Evolutionary conservation across 306 rosid genomes (phyloP), one percentile per base, ranked within the genome.

Genomic region (Malus asiatica): DNA sequence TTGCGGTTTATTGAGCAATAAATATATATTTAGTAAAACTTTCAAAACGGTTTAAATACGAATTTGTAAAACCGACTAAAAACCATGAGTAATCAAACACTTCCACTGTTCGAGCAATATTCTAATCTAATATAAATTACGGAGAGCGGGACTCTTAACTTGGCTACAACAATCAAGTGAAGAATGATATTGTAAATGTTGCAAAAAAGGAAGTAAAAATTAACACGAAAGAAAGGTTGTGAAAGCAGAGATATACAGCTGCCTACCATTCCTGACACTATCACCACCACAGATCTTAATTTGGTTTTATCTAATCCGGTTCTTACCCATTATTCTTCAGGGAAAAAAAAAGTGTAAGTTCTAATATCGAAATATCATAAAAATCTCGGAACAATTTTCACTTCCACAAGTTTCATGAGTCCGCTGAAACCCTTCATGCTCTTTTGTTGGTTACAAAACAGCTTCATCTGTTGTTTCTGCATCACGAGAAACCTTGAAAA

Each of bases 291-390:
- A 77, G 72, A 81, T 42, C 68, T 63, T 71, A 74, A 32, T 70
- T 52, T 72, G 76, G 53, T 48, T 48, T 48, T 48, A 73, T 82
- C 62, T 75, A 78, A 76, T 46, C 60, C 44, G 76, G 80, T 81
- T 83, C 79, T 64, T 58, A 83, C 86, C 83, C 74, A 63, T 85
- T 76, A 80, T 86, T 91, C 75, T 35, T 77, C 38, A 14, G 77
- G 63, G 27, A 3, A 84, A 3, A 84, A 74, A 71, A 48, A 48
- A 33, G 57, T 59, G 29, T 64, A 57, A 74, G 70, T 62, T 84
- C 76, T 72, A 72, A 52, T 46, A 78, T 74, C 67, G 52, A 76
- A 81, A 62, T 76, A 81, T 81, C 79, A 71, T 77, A 71, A 82
- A 64, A 63, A 46, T 58, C 70, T 73, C 48, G 27, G 70, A 71